Percentiles rank a stretch among this genome's conserved stretches.
Evolutionary conservation across 1,284 basidiomycete species (phyloP).

Genomic region (Melanopsichium pennsylvanicum): DNA sequence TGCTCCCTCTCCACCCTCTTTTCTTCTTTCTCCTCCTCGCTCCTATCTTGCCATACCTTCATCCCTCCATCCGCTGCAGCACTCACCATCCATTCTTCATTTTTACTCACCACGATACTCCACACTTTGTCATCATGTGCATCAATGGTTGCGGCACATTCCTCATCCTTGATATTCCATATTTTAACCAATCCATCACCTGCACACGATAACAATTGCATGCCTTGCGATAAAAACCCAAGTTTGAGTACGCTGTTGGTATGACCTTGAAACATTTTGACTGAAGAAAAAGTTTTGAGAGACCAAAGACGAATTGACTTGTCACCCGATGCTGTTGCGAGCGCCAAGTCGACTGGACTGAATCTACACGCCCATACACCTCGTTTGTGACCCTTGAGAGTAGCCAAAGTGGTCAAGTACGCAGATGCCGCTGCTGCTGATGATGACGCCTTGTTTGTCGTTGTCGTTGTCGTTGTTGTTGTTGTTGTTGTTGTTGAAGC

Average conservation of each 20-base stretch:
- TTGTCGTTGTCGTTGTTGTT: too few species aligned
- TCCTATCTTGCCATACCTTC: constrained; percentile 93
- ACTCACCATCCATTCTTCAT: constrained; percentile 83
- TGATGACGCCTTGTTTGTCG: too few species aligned
- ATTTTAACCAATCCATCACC: constrained; percentile 95
- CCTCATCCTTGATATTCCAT: constrained; percentile 90
- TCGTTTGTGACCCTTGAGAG: constrained; percentile 92
- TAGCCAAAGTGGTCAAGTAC: constrained; percentile 77
- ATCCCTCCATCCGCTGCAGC: constrained; percentile 93
- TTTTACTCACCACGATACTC: constrained; percentile 81
- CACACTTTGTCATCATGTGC: constrained; percentile 94
- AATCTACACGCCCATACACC: constrained; percentile 96
- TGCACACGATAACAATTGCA: constrained; percentile 86
- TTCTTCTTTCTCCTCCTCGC: constrained; percentile 71
- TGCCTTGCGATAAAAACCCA: constrained; percentile 82
- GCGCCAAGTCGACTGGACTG: constrained; percentile 79
- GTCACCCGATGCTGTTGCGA: constrained; percentile 94
- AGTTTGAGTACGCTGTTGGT: constrained; percentile 95
- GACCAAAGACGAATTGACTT: constrained; percentile 93
- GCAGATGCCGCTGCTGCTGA: constrained; percentile 33
- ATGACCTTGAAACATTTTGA: constrained; percentile 73
- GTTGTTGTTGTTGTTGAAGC: too few species aligned
- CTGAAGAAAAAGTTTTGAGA: constrained; percentile 70
- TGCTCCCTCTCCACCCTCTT: constrained; percentile 34
- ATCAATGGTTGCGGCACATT: constrained; percentile 83